Evolutionary conservation across 2,329 filamentous ascomycete species (phyloP).

Genomic region (Claviceps monticola): DNA sequence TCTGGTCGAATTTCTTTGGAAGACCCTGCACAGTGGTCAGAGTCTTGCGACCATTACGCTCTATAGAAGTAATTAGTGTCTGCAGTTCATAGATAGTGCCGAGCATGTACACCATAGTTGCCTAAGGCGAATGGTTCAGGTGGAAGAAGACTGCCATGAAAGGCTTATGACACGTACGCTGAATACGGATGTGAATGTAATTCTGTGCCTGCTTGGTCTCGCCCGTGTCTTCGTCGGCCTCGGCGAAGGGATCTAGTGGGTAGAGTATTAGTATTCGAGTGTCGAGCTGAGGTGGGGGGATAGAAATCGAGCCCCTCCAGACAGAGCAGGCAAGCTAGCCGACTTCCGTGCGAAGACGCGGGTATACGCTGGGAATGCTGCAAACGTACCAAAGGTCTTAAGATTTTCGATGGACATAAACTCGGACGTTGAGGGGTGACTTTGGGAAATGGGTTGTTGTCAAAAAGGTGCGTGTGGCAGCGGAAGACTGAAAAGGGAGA

Average conservation of each 20-base stretch:
- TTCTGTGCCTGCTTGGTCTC: constrained; percentile 91
- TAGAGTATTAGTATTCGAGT: background rate
- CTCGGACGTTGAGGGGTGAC: constrained; percentile 54
- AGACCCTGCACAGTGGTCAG: constrained; percentile 98
- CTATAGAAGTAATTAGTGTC: constrained; percentile 39
- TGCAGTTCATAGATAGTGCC: background rate
- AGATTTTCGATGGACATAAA: constrained; percentile 99
- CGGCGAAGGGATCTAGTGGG: constrained; percentile 92
- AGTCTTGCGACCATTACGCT: constrained; percentile 99
- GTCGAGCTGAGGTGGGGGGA: no score
- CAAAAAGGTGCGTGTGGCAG: constrained; percentile 22
- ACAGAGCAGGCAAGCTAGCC: background rate
- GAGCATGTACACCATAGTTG: no score
- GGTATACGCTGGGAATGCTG: no score
- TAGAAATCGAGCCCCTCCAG: background rate
- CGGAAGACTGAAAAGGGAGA: constrained; percentile 31
- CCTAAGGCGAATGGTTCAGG: background rate
- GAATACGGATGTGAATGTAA: constrained; percentile 99
- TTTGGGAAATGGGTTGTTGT: constrained; percentile 36
- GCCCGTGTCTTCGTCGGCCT: constrained; percentile 99
- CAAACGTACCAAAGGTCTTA: constrained; percentile 72
- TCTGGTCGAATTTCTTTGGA: constrained; percentile 97
- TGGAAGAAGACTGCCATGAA: background rate
- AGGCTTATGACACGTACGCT: constrained; percentile 54
- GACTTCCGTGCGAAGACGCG: background rate